Conservation (phyloP, 306 rosid genomes). For the Prunus armeniaca region DNA sequence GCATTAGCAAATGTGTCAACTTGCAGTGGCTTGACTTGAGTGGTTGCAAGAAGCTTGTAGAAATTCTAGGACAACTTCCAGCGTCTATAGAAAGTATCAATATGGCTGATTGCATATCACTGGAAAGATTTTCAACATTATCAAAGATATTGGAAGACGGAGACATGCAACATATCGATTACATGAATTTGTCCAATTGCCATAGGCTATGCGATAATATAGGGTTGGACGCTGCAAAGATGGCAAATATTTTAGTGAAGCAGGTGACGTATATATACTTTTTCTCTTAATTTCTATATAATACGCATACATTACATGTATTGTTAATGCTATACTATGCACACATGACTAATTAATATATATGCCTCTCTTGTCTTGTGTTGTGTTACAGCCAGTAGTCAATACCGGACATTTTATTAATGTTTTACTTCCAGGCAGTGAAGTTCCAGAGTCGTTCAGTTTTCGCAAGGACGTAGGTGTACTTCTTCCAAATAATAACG, state of each 20-base stretch:
- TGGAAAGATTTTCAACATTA: background rate
- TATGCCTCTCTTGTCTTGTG: no score
- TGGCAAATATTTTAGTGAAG: background rate
- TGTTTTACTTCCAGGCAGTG: no score
- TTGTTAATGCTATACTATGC: no score
- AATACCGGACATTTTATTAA: no score
- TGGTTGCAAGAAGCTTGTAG: background rate
- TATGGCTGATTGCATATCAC: background rate
- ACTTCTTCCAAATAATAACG: no score
- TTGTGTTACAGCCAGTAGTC: no score
- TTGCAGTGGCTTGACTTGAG: background rate
- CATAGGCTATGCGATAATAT: background rate
- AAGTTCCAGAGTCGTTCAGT: no score
- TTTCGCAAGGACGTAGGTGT: no score
- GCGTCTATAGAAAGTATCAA: fast-evolving
- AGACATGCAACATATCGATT: background rate
- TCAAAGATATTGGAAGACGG: background rate
- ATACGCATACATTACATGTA: no score
- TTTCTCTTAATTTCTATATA: background rate
- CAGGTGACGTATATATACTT: background rate
- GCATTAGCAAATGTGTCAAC: background rate
- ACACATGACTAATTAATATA: no score
- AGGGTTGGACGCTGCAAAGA: background rate
- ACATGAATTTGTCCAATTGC: background rate
- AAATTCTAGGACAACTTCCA: background rate